Evolutionary conservation across 495 filamentous ascomycete species (phyloP), one percentile per base, ranked within the genome.

Genomic region (Opeltia flavorubescens): DNA sequence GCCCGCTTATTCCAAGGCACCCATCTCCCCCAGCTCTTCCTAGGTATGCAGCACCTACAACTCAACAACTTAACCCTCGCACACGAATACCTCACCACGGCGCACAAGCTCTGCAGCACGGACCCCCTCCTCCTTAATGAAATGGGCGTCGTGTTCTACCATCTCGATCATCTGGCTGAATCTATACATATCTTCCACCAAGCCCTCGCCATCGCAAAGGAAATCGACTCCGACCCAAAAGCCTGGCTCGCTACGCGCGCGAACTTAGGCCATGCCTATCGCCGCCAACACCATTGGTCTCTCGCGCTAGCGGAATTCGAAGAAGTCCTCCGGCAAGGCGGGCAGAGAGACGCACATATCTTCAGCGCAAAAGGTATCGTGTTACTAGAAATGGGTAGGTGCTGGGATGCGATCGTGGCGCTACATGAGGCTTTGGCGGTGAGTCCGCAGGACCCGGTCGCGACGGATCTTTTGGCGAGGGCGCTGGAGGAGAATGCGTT

Each of bases 1-100:
- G 91, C 89, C 11, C 75, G 93, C 24, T 69, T 99, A 1, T 99
- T 99, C 67, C 89, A 94, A 63, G 91, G 91, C 31, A 96, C 89
- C 1, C 91, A 99, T 57, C 74, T 99, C 0, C 91, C 91, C 2
- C 88, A 95, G 56, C 80, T 99, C 5, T 99, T 95, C 62, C 67
- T 99, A 6, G 91, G 91, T 6, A 99, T 99, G 91, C 91, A 99
- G 63, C 91, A 96, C 62, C 77, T 95, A 35, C 85, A 88, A 40
- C 71, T 96, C 56, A 91, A 94, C 62, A 94, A 99, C 57, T 84
- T 95, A 78, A 82, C 80, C 1, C 71, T 95, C 0, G 93, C 91
- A n/a, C 84, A 94, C 50, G 89, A 99, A 61, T 95, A 94, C 61
- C 76, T 96, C 17, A 86, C 80, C 55, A 83, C 86, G 2, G 91